Base-by-base conservation (phyloP, 169 alveolate genomes). In the Toxoplasma gondii region DNA sequence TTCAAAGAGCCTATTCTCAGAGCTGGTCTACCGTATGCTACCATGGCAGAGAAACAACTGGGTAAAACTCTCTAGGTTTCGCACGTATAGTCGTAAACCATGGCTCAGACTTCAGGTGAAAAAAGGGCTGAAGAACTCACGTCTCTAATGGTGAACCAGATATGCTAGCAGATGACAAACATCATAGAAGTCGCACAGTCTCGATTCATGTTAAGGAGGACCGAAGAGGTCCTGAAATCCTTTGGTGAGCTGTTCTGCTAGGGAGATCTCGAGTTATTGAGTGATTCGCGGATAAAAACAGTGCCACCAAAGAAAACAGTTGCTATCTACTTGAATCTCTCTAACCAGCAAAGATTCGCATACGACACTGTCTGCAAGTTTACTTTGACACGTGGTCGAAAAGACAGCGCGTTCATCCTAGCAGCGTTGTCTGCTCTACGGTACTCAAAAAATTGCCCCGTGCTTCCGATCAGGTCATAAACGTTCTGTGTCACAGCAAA, bases 51-150 rank as follows among this genome's bases (percentile, higher is more conserved):
- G 44, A 64, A 49, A 12, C 58, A 54, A 12, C 54, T 92, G 22
- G 94, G 94, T 92, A 39, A 44, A 67, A 4, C 10, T 41, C 17
- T 0, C n/a, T n/a, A 5, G 58, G 36, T 45, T 27, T 24, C 27
- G 53, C 4, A 12, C 1, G 83, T 17, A n/a, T 10, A 74, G 7
- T 54, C 17, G 93, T 49, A 41, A 38, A 0, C 19, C 43, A 17
- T 1, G 84, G 9, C 17, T n/a, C 54, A 36, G 44, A 24, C 4
- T 88, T 9, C 86, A 92, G 94, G 91, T 1, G 44, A 45, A 39
- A 74, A 54, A 43, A 24, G 94, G 67, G 94, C 80, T 9, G 91
- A 84, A 22, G 94, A 92, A 39, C 94, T 92, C 70, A 92, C 87
- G 43, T 19, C 82, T 16, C 22, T 80, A 10, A 58, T 92, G 91